These are phyloP conservation scores for Colletotrichum phormii DNA, from an alignment of 2,329 filamentous ascomycete species.

Conservation along the genomic window DNA sequence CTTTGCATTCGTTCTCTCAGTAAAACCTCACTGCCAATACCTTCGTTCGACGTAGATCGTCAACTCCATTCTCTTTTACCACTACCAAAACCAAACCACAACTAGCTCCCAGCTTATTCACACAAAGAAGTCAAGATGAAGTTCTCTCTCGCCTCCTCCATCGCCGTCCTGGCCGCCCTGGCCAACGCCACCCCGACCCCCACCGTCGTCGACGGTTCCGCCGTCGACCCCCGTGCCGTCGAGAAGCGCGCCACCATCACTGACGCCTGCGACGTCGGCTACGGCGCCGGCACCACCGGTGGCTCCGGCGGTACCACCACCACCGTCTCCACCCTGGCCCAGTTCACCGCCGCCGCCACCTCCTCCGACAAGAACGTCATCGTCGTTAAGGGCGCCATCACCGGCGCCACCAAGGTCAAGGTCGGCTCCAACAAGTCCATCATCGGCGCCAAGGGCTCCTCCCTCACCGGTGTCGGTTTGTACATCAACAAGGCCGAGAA, in stretches of 20 bases:
- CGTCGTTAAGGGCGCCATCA: constrained; percentile 55
- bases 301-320: constrained; percentile 61
- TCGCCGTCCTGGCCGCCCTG: constrained; percentile 45
- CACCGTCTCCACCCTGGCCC: constrained; percentile 62
- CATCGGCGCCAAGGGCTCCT: constrained; percentile 51
- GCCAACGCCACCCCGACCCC: constrained; percentile 46
- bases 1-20: constrained; percentile 32
- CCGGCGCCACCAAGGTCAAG: constrained; percentile 50
- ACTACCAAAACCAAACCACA: constrained; percentile 2
- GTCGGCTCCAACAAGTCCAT: constrained; percentile 60
- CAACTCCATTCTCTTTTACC: constrained; percentile 24
- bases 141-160: constrained; percentile 43
- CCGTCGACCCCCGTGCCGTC: constrained; percentile 38
- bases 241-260: constrained; percentile 50
- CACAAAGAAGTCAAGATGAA: constrained; percentile 42
- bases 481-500: constrained; percentile 65
- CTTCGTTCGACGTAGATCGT: constrained; percentile 37
- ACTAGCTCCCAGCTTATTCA: constrained; percentile 3
- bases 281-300: constrained; percentile 59
- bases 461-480: constrained; percentile 61
- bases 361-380: constrained; percentile 56
- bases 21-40: constrained; percentile 23
- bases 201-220: constrained; percentile 42
- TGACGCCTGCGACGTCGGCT: constrained; percentile 50
- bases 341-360: constrained; percentile 59